Conservation (phyloP, 352 stramenopile genomes). For the Phytophthora cryptogea region DNA sequence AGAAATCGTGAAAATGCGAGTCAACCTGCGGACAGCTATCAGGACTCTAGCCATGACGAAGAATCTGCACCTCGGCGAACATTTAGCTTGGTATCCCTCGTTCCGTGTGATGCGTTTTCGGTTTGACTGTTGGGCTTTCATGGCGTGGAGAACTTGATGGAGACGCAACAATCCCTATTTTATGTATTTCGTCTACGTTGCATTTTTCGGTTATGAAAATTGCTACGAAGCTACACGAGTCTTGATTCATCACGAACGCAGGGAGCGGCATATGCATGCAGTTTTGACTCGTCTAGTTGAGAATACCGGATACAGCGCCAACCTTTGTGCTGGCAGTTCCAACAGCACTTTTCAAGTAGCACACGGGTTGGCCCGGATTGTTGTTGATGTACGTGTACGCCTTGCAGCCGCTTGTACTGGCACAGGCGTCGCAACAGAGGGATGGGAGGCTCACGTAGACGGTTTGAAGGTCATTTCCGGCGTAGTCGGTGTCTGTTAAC, state of each 20-base stretch:
- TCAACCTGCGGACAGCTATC: conserved; percentile 17
- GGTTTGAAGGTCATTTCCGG: conserved; percentile 48
- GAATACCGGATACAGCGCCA: conserved; percentile 36
- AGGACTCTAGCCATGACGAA: conserved; percentile 18
- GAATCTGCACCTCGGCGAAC: not conserved
- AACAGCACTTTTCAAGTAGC: conserved; percentile 38
- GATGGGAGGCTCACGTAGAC: conserved; percentile 43
- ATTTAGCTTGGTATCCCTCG: conserved; percentile 28
- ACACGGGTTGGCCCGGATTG: conserved; percentile 28
- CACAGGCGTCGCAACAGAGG: conserved; percentile 48
- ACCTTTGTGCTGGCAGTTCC: conserved; percentile 25
- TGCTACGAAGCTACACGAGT: too few species aligned
- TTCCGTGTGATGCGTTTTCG: conserved; percentile 24
- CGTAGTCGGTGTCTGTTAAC: conserved; percentile 39
- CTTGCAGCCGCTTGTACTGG: conserved; percentile 36
- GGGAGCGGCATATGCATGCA: too few species aligned
- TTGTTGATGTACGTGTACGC: conserved; percentile 56
- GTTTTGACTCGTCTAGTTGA: conserved; percentile 31
- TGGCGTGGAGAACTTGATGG: not conserved
- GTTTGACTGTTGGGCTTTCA: conserved; percentile 16
- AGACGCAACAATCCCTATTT: not conserved
- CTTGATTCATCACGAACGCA: too few species aligned
- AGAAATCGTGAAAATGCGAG: conserved; percentile 8
- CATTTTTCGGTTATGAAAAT: not conserved
- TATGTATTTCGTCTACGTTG: not conserved